Evolutionary conservation across 2,329 filamentous ascomycete species (phyloP), one percentile per base, ranked within the genome.

Genomic region (Atkinsonella texensis): DNA sequence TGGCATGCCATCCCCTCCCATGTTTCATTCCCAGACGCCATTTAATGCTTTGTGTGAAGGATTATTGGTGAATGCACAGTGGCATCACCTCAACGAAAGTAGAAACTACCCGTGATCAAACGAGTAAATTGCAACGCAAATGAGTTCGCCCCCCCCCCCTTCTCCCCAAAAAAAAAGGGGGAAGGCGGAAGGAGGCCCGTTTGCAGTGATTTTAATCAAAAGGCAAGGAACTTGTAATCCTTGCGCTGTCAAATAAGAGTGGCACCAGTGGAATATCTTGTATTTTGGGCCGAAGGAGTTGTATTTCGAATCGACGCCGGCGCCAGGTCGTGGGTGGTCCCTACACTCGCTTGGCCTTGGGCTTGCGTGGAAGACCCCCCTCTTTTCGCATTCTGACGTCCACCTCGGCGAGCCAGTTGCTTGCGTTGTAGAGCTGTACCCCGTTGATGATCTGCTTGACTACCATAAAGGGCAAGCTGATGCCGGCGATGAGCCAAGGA

Each of bases 391-490:
- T 74, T 60, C 80, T 76, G 38, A 85, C 68, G 62, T 98, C 93
- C n/a, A 89, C 89, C 70, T 97, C 90, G 0, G 89, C 93, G 40
- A 98, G 76, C 84, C 88, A 94, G 63, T 82, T 83, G 69, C 89
- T 90, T 7, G 93, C 93, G 70, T 96, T 95, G 63, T 95, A 80
- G 60, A 98, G 78, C 74, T 98, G 93, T 46, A 97, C 79, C 48
- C 96, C 77, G 63, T 98, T 98, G 75, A 97, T 88, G 62, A 86
- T 77, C 67, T 98, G 93, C 78, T 98, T 98, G 59, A 83, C 76
- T 23, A 81, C 73, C 90, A 97, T 97, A 65, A 96, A 75, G 12
- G 90, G 90, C 59, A 85, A 82, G 62, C 87, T 90, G 60, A 94
- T 70, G 28, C 81, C 80, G 44, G 87, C 86, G 56, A 97, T 76